Evolutionary conservation across 208 protist species (phyloP).

Genomic region (Spongospora subterranea): DNA sequence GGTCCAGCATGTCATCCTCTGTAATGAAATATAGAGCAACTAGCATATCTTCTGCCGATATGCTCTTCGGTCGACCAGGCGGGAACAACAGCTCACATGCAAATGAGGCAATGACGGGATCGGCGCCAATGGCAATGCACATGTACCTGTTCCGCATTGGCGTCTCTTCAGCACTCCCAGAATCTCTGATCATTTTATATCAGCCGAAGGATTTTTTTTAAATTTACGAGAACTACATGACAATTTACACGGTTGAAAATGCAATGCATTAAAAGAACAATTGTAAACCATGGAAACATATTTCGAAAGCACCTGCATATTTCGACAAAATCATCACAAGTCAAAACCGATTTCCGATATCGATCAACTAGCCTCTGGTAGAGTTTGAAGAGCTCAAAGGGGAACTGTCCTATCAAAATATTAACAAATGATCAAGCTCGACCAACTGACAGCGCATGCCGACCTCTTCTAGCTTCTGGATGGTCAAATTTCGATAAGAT

Average conservation of each 20-base stretch:
- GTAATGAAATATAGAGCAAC: background rate
- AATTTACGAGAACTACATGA: too few relatives aligned
- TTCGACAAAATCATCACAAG: background rate
- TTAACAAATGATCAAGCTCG: background rate
- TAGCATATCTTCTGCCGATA: background rate
- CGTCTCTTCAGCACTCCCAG: background rate
- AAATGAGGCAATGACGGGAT: background rate
- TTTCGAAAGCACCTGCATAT: background rate
- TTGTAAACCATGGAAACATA: background rate
- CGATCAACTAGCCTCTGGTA: background rate
- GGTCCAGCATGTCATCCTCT: background rate
- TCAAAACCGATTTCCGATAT: background rate
- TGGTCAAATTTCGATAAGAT: background rate
- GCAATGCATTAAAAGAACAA: background rate
- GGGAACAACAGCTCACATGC: background rate
- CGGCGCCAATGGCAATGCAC: background rate
- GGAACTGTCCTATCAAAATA: background rate
- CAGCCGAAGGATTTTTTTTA: too few relatives aligned
- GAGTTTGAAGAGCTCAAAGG: background rate
- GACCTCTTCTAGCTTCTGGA: background rate
- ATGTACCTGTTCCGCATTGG: background rate
- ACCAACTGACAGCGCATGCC: background rate
- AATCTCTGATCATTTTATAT: background rate
- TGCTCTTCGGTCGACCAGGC: background rate
- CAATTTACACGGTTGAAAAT: too few relatives aligned